Evolutionary conservation across 2,329 filamentous ascomycete genomes (phyloP), one percentile per base, ranked within the genome.

Genomic region (Diplodia seriata): DNA sequence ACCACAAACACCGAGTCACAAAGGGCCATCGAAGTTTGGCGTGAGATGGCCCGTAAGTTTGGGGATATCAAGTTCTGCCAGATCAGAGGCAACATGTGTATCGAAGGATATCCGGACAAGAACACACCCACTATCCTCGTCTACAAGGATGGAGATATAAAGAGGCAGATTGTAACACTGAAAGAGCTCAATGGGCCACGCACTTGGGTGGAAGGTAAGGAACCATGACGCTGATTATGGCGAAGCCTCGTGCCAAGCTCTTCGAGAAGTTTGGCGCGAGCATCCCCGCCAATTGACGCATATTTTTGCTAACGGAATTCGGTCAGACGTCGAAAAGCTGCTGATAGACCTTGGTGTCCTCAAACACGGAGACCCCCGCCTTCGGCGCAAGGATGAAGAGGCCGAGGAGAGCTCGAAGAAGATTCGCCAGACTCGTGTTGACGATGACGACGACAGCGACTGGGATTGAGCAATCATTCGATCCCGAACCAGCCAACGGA

Each of bases 21-120:
- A 69, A 84, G 97, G 3, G 81, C 98, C 73, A 89, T 90, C 0
- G 91, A 97, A 76, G 84, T 97, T 23, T 99, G 94, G 94, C 85
- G 90, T 43, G 89, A 93, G 75, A 86, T 95, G 50, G 94, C 95
- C 0, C 82, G 81, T 69, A 93, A 94, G 75, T 99, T 93, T 76
- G 93, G 93, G 23, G 94, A 99, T 71, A 84, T 99, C 78, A 99
- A 99, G 81, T 99, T 99, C 80, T 98, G 94, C 78, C 92, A 98
- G 81, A 98, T 99, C 73, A 87, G 90, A 73, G 95, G 90, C 7
- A 90, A 93, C 76, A 88, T 97, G 81, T 97, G 95, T 68, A 97
- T 99, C 73, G 95, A 98, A 78, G 93, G 93, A 50, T 99, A 99
- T 79, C 95, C 95, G 1, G 95, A 98, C 74, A 86, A 87, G 68